Base-by-base conservation (phyloP, 2,329 filamentous ascomycete genomes). In the Cryphonectria radicalis region DNA sequence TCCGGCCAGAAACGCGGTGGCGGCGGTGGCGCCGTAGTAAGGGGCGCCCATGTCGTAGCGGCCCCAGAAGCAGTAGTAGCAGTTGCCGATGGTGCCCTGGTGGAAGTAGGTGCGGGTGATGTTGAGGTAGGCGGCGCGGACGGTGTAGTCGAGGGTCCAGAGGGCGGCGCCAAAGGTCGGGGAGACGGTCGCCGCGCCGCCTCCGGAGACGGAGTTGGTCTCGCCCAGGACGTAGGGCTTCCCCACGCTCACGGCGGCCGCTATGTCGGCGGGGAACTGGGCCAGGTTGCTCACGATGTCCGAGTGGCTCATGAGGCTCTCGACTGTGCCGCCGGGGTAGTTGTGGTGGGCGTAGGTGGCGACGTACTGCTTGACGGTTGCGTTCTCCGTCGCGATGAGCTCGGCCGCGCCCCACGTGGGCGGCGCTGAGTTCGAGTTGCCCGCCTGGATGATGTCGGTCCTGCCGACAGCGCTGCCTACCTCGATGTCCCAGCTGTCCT, bases 21-120 rank as follows among this genome's bases (percentile, higher is more conserved):
- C 84, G 3, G 82, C 82, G 63, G 84, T 84, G 0, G 85, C 86
- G 4, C 86, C 86, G 70, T 85, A 87, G 75, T 87, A 88, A 0
- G 86, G 85, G 0, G 84, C 81, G 0, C 84, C 84, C 80, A 86
- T 86, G 59, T 77, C 80, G 74, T 86, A 84, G 3, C 82, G 78
- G 3, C 82, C 83, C 81, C 82, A 85, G 79, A 82, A 85, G 76
- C 83, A 84, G 74, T 86, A 86, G 73, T 83, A 81, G 72, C 85
- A 87, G 75, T 86, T 84, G 4, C 84, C 85, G 11, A 88, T 82
- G 0, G 86, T 88, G 19, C 85, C 82, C 17, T 85, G 83, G 74
- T 88, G 86, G 79, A 87, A 88, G 73, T 86, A 87, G 0, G 78
- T 77, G n/a, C 80, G 77, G 19, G 80, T 79, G 50, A 83, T 79